phyloP scores from a whole-genome alignment of 2,329 filamentous ascomycete species.

The Hypoxylon sp. region DNA sequence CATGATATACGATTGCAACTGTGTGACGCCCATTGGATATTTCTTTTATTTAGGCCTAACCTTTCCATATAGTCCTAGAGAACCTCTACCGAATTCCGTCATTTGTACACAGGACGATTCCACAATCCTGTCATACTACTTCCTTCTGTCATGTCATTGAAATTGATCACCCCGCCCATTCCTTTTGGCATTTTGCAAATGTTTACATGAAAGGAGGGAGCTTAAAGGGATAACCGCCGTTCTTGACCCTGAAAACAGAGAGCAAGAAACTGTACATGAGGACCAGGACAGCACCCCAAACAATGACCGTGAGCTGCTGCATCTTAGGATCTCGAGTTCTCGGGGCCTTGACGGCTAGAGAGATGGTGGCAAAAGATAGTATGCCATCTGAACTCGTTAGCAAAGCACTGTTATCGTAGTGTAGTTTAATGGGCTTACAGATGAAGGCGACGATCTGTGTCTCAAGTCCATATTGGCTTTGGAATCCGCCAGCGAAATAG shows the following conservation, averaged over 20 bases:
- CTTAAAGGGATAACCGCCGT: conserved; percentile 92
- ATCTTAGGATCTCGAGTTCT: conserved; percentile 80
- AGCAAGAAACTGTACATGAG: conserved; percentile 93
- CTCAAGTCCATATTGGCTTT: conserved; percentile 93
- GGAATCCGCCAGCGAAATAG: conserved; percentile 93
- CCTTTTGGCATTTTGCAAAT: not conserved
- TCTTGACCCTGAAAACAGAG: conserved; percentile 94
- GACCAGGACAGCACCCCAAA: conserved; percentile 83
- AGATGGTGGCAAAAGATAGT: conserved; percentile 89
- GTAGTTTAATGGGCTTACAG: conserved; percentile 73
- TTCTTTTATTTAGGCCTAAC: conserved; percentile 5
- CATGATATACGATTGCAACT: not conserved
- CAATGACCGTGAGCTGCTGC: conserved; percentile 84
- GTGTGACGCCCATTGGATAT: not conserved
- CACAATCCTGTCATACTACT: not conserved
- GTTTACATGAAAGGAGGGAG: conserved; percentile 85
- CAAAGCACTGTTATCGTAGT: conserved; percentile 1
- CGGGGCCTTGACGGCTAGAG: conserved; percentile 93
- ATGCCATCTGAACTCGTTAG: conserved; percentile 66
- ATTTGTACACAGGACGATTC: conserved; percentile 3
- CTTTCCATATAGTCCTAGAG: conserved; percentile 3
- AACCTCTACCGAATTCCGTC: conserved; percentile 2
- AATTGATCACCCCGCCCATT: not conserved
- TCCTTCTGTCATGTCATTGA: not conserved
- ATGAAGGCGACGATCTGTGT: conserved; percentile 95